Base-by-base conservation (phyloP, 345 rosid species). In the Sonneratia caseolaris region DNA sequence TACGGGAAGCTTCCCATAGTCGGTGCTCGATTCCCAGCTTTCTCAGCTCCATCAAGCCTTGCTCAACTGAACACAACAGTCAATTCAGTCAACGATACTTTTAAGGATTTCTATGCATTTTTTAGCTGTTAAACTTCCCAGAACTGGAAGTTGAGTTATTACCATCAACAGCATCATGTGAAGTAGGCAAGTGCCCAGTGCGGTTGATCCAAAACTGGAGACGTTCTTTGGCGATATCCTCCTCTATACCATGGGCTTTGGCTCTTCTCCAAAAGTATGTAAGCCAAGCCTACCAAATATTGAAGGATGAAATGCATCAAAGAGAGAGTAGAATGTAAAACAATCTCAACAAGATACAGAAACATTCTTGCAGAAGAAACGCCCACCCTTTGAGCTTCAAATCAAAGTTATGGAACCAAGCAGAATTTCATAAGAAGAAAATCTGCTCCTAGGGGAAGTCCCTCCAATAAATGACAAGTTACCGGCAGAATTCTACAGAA, bases 221-320 rank as follows among this genome's bases (percentile, higher is more conserved):
- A 68, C 89, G 84, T 71, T 92, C 89, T 84, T 84, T 83, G 11
- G 45, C 45, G 7, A 42, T 42, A 57, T 88, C 87, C 71, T 76
- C 91, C 80, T 96, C 97, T 70, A 92, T 85, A 65, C 89, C 88
- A 72, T 88, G 92, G 59, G 81, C 79, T 77, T 86, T 79, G 69
- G 96, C 97, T 81, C 99, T 89, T 86, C 94, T 85, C 99, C 99
- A 92, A 76, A 90, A 92, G 76, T 96, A 96, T 49, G 99, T 89
- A 68, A 96, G 89, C 99, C 99, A 92, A 68, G 99, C 97, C 99
- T 96, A 82, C 9, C 38, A 35, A 62, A 62, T 9, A 14, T 62
- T 19, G 24, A 68, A 72, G 40, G 59, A 64, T 62, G 66, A 62
- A 61, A 62, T 35, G 38, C 10, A 62, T 22, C 35, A 13, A 61